Evolutionary conservation across 352 stramenopile species (phyloP), one percentile per base, ranked within the genome.

Genomic region (Phytophthora pisi): DNA sequence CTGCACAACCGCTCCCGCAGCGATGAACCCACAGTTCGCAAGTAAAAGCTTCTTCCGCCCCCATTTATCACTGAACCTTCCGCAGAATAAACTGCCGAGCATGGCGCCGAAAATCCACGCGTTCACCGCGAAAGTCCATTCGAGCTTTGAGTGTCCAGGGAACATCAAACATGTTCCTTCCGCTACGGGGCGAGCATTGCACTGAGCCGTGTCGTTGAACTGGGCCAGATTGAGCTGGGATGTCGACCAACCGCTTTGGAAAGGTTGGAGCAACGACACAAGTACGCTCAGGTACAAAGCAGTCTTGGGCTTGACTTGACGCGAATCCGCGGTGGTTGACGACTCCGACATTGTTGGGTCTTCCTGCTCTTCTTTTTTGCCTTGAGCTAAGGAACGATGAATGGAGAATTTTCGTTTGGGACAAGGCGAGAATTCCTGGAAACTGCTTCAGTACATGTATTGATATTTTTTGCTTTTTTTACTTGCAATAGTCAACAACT

Each of bases 41-140:
- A 66, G 34, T 6, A 72, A 26, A 9, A 68, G 49, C 26, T 67
- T 68, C 51, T 72, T 72, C 5, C 64, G 64, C 1, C 64, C 64
- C 64, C 64, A 72, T 30, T 31, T 42, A 55, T 72, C 64, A 28
- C 64, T 72, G 43, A 66, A 87, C 15, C 34, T 50, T 2, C 76
- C 74, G 51, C 74, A 81, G 5, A 53, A 51, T 16, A 91, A 62
- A 51, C 68, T 70, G 8, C 82, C 82, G 59, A 88, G 18, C 72
- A 86, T 86, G 9, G 72, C 83, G 10, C 79, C 81, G 51, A 87
- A 62, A 58, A 90, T 77, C 81, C 81, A 90, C 18, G 70, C 70
- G 61, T 72, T 72, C 23, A 72, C 64, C 1, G 51, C 64, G 18
- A 71, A 71, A 28, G 64, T 67, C 64, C 57, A 91, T 55, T 88